phyloP scores from a whole-genome alignment of 2,329 filamentous ascomycete species.

The Fusarium burgessii region DNA sequence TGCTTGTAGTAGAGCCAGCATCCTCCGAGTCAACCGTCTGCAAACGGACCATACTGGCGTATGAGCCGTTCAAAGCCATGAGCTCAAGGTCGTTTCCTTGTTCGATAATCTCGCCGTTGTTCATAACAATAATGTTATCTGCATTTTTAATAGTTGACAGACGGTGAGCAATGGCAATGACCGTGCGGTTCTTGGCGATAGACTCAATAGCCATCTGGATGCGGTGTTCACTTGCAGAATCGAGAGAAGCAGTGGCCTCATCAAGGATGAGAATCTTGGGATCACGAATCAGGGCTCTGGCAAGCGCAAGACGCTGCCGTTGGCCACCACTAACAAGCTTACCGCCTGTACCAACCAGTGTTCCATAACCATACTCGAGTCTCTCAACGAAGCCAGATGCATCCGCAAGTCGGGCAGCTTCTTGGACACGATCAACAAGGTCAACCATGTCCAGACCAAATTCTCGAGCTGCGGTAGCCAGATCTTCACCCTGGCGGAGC shows the following conservation, averaged over 20 bases:
- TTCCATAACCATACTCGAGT: slow-evolving; percentile 66
- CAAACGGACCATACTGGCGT: slow-evolving; percentile 63
- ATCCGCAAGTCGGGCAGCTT: slow-evolving; percentile 69
- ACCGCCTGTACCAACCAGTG: slow-evolving; percentile 65
- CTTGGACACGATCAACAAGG: slow-evolving; percentile 62
- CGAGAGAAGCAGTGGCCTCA: slow-evolving; percentile 71
- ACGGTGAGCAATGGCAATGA: slow-evolving; percentile 74
- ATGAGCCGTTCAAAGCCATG: slow-evolving; percentile 62
- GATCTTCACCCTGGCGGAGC: slow-evolving; percentile 63
- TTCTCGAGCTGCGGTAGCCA: slow-evolving; percentile 57
- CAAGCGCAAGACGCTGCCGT: slow-evolving; percentile 69
- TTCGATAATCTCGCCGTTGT: slow-evolving; percentile 70
- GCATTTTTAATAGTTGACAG: slow-evolving; percentile 72
- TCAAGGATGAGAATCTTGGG: slow-evolving; percentile 70
- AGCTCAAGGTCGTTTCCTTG: slow-evolving; percentile 73
- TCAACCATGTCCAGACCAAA: slow-evolving; percentile 60
- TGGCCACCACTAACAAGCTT: slow-evolving; percentile 70
- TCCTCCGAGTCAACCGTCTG: slow-evolving; percentile 54
- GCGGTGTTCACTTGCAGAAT: slow-evolving; percentile 67
- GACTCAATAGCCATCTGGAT: slow-evolving; percentile 64
- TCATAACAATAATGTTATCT: slow-evolving; percentile 75
- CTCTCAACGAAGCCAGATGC: slow-evolving; percentile 66
- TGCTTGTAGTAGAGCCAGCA: slow-evolving; percentile 48
- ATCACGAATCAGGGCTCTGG: slow-evolving; percentile 67
- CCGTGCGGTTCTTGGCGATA: slow-evolving; percentile 66